Evolutionary conservation across 129 eudicot genomes (phyloP), one percentile per base, ranked within the genome.

Genomic region (Mikania micrantha): DNA sequence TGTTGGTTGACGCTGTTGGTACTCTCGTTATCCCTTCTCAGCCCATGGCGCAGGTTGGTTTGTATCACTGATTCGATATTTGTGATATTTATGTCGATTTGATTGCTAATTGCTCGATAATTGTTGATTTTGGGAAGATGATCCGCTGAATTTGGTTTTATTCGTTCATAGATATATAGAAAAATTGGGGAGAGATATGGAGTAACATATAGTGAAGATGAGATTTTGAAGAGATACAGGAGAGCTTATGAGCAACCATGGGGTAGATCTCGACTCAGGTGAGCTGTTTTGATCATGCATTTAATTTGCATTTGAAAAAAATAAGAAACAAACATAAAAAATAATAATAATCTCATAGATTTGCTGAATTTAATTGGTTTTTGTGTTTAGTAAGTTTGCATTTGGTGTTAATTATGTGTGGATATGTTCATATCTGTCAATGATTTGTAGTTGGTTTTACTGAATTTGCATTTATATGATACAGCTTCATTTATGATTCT

Each of bases 241-340:
- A 69, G 84, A 78, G 97, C 99, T 69, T 94, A 94, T 74, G 97
- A 77, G 81, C 95, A 90, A 68, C 99, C 99, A 19, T 94, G 99
- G 99, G 95, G 88, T 5, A 67, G 87, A 87, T 94, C 99, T 73
- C 83, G 97, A 29, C 89, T 94, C 81, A 90, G 99, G 99, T 94
- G 27, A 81, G 27, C 22, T 36, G 2, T 49, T 24, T 7, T n/a
- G n/a, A n/a, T n/a, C n/a, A n/a, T n/a, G n/a, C n/a, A n/a, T n/a
- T n/a, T n/a, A n/a, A n/a, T n/a, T n/a, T n/a, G n/a, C n/a, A n/a
- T n/a, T n/a, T n/a, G n/a, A n/a, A n/a, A n/a, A n/a, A n/a, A n/a
- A n/a, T n/a, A n/a, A n/a, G n/a, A n/a, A n/a, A n/a, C n/a, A n/a
- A n/a, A n/a, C n/a, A n/a, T n/a, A n/a, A n/a, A n/a, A n/a, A n/a